Evolutionary conservation across 2,329 filamentous ascomycete genomes (phyloP), one percentile per base, ranked within the genome.

Genomic region (Diplocarpon mali): DNA sequence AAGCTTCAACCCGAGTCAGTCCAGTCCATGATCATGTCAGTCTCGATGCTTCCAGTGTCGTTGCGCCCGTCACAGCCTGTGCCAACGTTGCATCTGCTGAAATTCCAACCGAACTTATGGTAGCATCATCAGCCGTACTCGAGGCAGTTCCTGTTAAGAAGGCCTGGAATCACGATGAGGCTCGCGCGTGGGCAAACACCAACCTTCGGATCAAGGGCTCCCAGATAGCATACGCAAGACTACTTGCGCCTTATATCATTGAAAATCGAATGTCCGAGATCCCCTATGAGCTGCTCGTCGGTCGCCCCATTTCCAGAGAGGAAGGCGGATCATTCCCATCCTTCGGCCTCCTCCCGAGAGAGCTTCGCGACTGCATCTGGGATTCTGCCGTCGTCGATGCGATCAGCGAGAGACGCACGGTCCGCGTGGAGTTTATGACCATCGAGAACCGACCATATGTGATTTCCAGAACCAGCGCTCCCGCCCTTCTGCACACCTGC

Each of bases 361-460:
- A 50, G 17, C 31, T 52, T 3, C 40, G 47, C 6, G 45, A 50
- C 40, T 37, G 45, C 20, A 47, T 52, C 16, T 52, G 45, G 45
- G n/a, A 10, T 5, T 47, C 44, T 15, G 45, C 41, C 12, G 38
- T 37, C 9, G 3, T 14, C 13, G 24, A 31, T 27, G 24, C 29
- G n/a, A n/a, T 17, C 38, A 31, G 31, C 9, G 36, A 40, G 11
- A 20, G 27, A 12, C 42, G 31, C 11, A 20, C 35, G 2, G 35
- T 39, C 9, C 40, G 24, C 16, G 24, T 48, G 12, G 34, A 28
- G 42, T 44, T 17, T 24, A 32, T 34, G 24, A 27, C 13, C 12
- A 35, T n/a, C 29, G 30, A 38, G 3, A 37, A 34, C 4, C 20
- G 20, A 24, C 30, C 30, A 12, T 14, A 14, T 14, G 29, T 43